Base-by-base conservation (phyloP, 2,329 filamentous ascomycete species). In the Colletotrichum coccodes region DNA sequence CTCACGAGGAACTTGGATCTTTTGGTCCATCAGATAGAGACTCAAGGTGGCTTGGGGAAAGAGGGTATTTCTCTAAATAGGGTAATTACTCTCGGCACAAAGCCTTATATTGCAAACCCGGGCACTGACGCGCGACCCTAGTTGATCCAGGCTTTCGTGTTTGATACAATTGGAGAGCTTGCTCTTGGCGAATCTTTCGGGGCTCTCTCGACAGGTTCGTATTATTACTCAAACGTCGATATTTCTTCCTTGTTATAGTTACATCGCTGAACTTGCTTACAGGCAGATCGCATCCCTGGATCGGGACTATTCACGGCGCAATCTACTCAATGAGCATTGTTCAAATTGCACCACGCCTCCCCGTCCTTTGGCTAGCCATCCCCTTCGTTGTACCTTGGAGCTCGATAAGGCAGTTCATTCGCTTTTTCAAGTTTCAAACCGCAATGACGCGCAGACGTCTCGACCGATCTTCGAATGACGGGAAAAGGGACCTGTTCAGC, bases 291-390 rank as follows among this genome's bases (percentile, higher is more conserved):
- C 53, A 57, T 18, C 53, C 53, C 18, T 57, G 53, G 53, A 57
- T 57, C 12, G 36, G 34, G 11, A 57, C 53, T n/a, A 57, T 57
- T 16, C 53, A 57, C 36, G 53, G 53, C 32, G 53, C 53, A 5
- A 57, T 57, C 14, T 57, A 57, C 34, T 57, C 40, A n/a, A 57
- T 57, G 53, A 57, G 53, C 21, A 57, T 57, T 16, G 36, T 57
- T 21, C 53, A 57, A 42, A 42, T 57, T n/a, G 36, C 53, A 44
- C 53, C 53, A 16, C 53, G 53, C 21, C 34, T 57, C 11, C 53
- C 53, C 3, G 23, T 57, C n/a, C 36, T 57, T 14, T 57, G n/a
- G 34, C 16, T 57, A n/a, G 21, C 23, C 14, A 21, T 57, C 18
- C 53, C 53, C 6, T 28, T 57, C 21, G 53, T 57, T 28, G 53